Conservation (phyloP, 768 basidiomycete genomes). For the Botryobasidium botryosum region DNA sequence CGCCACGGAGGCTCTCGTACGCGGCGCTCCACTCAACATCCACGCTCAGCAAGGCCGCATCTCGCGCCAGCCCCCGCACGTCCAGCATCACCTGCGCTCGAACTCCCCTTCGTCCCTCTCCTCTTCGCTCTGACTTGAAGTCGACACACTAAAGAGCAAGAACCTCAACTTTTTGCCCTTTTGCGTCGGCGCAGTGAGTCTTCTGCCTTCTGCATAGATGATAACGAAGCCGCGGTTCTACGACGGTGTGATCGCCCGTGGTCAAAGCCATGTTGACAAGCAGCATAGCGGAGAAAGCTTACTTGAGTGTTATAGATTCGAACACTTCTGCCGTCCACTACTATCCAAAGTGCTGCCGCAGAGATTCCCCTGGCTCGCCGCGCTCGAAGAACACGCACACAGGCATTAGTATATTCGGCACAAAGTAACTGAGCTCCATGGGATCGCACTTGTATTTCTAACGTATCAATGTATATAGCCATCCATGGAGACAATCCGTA, state of each 20-base stretch:
- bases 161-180: slow-evolving; percentile 64
- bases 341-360: slow-evolving; percentile 33
- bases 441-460: slow-evolving; percentile 34
- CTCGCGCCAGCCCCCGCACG: slow-evolving; percentile 66
- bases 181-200: slow-evolving; percentile 74
- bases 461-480: no score
- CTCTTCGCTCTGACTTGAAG: slow-evolving; percentile 34
- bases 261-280: neutral
- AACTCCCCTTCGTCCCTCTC: slow-evolving; percentile 83
- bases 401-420: slow-evolving; percentile 64
- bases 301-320: slow-evolving; percentile 20
- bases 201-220: slow-evolving; percentile 81
- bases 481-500: no score
- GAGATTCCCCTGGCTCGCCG: slow-evolving; percentile 37
- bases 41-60: slow-evolving; percentile 52
- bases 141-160: slow-evolving; percentile 49
- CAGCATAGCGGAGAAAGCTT: slow-evolving; percentile 1
- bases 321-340: slow-evolving; percentile 18
- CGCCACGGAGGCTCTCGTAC: no score
- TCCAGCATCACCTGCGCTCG: slow-evolving; percentile 73
- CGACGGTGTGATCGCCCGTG: no score
- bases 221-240: slow-evolving; percentile 67
- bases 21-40: no score
- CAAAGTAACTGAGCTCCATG: slow-evolving; percentile 73
- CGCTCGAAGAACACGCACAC: slow-evolving; percentile 53